Evolutionary conservation across 139 green algal species (phyloP).

Genomic region (Ettlia oleoabundans): DNA sequence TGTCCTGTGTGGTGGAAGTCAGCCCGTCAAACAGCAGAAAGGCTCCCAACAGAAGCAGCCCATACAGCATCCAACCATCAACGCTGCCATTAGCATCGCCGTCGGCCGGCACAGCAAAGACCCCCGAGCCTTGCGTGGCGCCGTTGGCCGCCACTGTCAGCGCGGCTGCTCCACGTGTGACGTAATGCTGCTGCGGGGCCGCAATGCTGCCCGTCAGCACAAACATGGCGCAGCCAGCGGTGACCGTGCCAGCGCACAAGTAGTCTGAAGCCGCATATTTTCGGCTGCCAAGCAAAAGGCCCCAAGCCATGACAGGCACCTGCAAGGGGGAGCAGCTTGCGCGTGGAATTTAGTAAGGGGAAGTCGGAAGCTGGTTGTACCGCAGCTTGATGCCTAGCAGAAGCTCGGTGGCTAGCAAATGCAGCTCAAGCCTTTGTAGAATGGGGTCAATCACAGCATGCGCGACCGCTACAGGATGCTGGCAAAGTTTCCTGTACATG

Average conservation of each 20-base stretch:
- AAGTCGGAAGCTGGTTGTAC: too few relatives aligned
- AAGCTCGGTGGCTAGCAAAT: too few relatives aligned
- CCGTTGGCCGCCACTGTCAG: background rate
- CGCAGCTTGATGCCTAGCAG: too few relatives aligned
- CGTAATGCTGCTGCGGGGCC: slow-evolving; percentile 4
- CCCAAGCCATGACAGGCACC: slow-evolving; percentile 52
- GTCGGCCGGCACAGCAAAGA: slow-evolving; percentile 51
- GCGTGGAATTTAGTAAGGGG: too few relatives aligned
- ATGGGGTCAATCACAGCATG: too few relatives aligned
- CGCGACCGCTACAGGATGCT: too few relatives aligned
- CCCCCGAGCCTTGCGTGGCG: background rate
- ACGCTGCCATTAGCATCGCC: background rate
- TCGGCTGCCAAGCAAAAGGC: slow-evolving; percentile 29
- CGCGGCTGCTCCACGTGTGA: too few relatives aligned
- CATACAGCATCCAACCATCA: slow-evolving; percentile 1
- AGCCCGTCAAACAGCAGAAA: slow-evolving; percentile 98
- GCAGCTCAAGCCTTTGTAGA: too few relatives aligned
- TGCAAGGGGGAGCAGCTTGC: background rate
- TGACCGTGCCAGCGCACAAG: slow-evolving; percentile 77
- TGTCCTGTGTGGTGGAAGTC: slow-evolving; percentile 97
- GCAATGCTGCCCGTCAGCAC: slow-evolving; percentile 53
- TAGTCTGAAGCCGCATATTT: slow-evolving; percentile 72
- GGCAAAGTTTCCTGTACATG: too few relatives aligned
- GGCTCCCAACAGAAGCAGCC: slow-evolving; percentile 82
- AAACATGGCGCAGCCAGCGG: slow-evolving; percentile 88